phyloP scores from a whole-genome alignment of 495 filamentous ascomycete genomes.

The Thermothielavioides terrestris region DNA sequence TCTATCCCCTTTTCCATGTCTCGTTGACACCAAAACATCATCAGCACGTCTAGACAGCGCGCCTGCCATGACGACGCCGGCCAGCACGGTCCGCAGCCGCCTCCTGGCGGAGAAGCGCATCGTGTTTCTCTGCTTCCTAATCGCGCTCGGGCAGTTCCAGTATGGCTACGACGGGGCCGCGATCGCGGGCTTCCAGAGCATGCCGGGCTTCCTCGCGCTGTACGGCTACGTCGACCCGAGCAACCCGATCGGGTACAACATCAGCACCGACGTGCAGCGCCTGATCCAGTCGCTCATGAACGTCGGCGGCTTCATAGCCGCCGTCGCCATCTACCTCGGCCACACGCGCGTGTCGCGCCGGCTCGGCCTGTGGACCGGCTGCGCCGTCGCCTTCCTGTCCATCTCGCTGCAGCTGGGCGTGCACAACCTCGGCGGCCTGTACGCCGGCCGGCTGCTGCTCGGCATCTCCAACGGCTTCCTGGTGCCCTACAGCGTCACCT shows the following conservation, averaged over 20 bases:
- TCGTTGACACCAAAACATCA: not conserved
- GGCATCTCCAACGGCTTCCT: slow-evolving; percentile 40
- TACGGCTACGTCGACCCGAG: slow-evolving; percentile 36
- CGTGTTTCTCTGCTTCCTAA: slow-evolving; percentile 23
- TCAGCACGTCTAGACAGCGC: not conserved
- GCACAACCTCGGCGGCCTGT: slow-evolving; percentile 32
- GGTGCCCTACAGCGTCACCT: slow-evolving; percentile 39
- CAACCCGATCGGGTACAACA: slow-evolving; percentile 23
- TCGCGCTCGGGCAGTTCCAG: slow-evolving; percentile 29
- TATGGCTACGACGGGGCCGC: slow-evolving; percentile 38
- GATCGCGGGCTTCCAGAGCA: slow-evolving; percentile 34
- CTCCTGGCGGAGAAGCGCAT: slow-evolving; percentile 23
- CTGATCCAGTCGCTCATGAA: slow-evolving; percentile 37
- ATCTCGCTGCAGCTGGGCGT: slow-evolving; percentile 37
- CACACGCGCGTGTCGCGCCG: slow-evolving; percentile 39
- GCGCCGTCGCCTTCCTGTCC: slow-evolving; percentile 27
- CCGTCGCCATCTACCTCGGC: slow-evolving; percentile 31
- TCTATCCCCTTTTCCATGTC: not conserved
- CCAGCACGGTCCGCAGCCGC: not conserved
- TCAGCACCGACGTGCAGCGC: slow-evolving; percentile 32
- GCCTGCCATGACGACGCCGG: not conserved
- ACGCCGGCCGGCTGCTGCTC: slow-evolving; percentile 38
- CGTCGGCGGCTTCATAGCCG: slow-evolving; percentile 32
- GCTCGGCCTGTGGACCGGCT: slow-evolving; percentile 37
- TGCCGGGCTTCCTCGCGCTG: slow-evolving; percentile 40